Conservation (phyloP, 495 filamentous ascomycete genomes). For the Friedmanniomyces endolithicus region DNA sequence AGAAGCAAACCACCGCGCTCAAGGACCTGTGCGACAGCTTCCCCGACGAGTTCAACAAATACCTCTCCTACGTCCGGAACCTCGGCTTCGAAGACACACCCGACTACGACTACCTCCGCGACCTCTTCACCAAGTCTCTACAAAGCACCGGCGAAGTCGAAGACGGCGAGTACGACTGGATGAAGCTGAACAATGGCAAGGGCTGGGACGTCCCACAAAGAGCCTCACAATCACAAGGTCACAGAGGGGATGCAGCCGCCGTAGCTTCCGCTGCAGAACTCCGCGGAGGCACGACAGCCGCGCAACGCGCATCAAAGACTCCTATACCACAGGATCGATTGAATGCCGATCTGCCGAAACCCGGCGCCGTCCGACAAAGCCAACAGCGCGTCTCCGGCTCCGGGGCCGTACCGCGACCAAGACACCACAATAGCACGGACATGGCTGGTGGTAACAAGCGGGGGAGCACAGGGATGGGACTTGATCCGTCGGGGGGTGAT, state of each 20-base stretch:
- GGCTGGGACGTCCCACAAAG: conserved; percentile 55
- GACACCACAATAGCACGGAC: conserved; percentile 37
- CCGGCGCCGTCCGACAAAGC: conserved; percentile 37
- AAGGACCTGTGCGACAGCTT: conserved; percentile 95
- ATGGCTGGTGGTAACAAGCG: conserved; percentile 43
- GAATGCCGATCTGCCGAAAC: conserved; percentile 58
- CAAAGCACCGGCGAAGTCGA: conserved; percentile 91
- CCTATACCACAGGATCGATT: conserved; percentile 68
- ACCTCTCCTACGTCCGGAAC: conserved; percentile 92
- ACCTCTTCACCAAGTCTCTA: conserved; percentile 91
- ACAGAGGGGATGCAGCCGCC: conserved; percentile 26
- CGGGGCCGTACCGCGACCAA: conserved; percentile 58
- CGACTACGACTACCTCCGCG: conserved; percentile 95
- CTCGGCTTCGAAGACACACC: conserved; percentile 97
- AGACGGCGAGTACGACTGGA: conserved; percentile 99
- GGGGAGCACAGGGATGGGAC: conserved; percentile 45
- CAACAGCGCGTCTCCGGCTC: conserved; percentile 65
- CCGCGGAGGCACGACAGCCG: background rate
- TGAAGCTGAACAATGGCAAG: conserved; percentile 94
- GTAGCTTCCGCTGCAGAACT: conserved; percentile 45
- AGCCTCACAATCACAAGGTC: conserved; percentile 55
- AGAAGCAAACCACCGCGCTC: conserved; percentile 96
- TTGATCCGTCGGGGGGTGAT: conserved; percentile 58
- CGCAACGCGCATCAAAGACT: conserved; percentile 43
- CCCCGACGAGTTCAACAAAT: conserved; percentile 95